Evolutionary conservation across 768 basidiomycete species (phyloP).

Genomic region (Kwoniella pini): DNA sequence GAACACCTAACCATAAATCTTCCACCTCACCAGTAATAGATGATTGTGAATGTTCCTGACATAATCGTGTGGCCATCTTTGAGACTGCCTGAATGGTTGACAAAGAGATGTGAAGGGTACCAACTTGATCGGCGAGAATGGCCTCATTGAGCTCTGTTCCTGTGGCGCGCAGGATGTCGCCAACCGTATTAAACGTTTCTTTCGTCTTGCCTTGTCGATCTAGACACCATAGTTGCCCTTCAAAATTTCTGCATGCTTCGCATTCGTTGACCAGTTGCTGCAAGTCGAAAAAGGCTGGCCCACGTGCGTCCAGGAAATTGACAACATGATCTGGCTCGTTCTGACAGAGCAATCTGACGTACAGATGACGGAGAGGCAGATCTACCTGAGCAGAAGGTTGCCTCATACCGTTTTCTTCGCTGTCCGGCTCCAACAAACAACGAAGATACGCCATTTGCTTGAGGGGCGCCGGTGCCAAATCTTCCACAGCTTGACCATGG

Average conservation of each 20-base stretch:
- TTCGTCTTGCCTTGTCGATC: conserved; percentile 66
- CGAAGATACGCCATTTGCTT: conserved; percentile 75
- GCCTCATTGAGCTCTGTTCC: conserved; percentile 37
- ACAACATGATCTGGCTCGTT: conserved; percentile 69
- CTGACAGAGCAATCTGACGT: conserved; percentile 72
- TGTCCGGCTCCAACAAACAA: conserved; percentile 66
- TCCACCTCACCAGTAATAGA: conserved; percentile 58
- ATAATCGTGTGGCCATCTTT: conserved; percentile 66
- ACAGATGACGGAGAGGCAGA: conserved; percentile 59
- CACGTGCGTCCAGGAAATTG: conserved; percentile 63
- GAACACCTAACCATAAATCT: conserved; percentile 84
- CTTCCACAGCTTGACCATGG: conserved; percentile 66
- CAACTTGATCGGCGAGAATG: conserved; percentile 18
- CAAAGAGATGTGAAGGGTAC: conserved; percentile 20
- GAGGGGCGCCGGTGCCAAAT: conserved; percentile 59
- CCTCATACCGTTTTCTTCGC: conserved; percentile 9
- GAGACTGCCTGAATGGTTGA: conserved; percentile 62
- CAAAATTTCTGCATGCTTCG: conserved; percentile 66
- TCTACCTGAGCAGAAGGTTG: conserved; percentile 58
- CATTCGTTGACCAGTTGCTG: conserved; percentile 64
- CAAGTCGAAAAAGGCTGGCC: conserved; percentile 63
- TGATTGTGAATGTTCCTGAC: conserved; percentile 62
- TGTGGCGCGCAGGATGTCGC: conserved; percentile 52
- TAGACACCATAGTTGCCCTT: conserved; percentile 79
- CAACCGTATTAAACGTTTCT: conserved; percentile 69